Evolutionary conservation across 2,329 filamentous ascomycete species (phyloP).

Genomic region (Fusarium camptoceras): DNA sequence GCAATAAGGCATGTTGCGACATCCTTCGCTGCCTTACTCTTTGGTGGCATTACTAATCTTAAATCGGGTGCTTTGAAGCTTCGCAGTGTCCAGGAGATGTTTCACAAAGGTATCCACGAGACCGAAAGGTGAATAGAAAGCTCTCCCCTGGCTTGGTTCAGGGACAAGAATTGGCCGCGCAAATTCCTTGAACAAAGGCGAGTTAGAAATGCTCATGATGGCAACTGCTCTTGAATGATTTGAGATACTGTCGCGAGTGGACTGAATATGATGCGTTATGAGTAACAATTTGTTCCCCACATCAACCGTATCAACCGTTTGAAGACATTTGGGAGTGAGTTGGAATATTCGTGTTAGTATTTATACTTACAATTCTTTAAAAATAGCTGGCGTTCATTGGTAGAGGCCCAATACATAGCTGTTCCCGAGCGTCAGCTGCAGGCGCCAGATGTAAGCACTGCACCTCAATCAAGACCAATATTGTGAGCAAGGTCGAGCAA

Average conservation of each 20-base stretch:
- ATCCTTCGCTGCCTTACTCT: constrained; percentile 42
- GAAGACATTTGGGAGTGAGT: not conserved
- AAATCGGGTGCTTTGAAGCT: constrained; percentile 47
- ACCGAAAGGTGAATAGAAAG: constrained; percentile 12
- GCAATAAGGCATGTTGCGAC: not conserved
- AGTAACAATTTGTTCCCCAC: not conserved
- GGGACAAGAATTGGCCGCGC: constrained; percentile 37
- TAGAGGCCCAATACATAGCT: not conserved
- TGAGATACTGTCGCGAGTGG: not conserved
- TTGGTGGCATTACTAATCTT: constrained; percentile 48
- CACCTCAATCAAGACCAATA: not conserved
- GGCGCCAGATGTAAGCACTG: constrained; percentile 21
- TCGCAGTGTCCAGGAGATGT: constrained; percentile 45
- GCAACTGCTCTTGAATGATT: not conserved
- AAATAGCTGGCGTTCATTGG: not conserved
- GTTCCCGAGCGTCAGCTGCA: constrained; percentile 7
- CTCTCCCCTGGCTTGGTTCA: not conserved
- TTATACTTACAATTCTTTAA: not conserved
- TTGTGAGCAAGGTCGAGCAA: not conserved
- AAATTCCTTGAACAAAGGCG: constrained; percentile 44
- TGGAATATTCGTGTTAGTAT: not conserved
- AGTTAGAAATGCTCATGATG: constrained; percentile 43
- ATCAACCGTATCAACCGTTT: not conserved
- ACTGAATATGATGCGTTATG: not conserved
- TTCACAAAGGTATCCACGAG: constrained; percentile 48